phyloP scores from a whole-genome alignment of 2,329 filamentous ascomycete genomes.

The Pseudogymnoascus sp. region DNA sequence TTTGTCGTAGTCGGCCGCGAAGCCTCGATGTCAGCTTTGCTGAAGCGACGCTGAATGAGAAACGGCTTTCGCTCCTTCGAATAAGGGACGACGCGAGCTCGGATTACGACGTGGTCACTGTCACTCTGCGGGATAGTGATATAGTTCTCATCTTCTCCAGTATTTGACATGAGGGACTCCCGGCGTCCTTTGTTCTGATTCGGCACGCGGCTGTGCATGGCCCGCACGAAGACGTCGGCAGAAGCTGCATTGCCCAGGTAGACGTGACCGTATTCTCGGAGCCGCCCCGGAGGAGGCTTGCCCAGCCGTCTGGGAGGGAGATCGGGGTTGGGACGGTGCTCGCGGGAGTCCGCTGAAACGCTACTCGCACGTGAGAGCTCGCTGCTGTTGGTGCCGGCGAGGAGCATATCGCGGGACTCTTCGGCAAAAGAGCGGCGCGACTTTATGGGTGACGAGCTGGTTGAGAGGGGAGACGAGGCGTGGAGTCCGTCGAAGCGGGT shows the following conservation, averaged over 20 bases:
- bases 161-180: neutral
- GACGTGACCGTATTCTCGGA: constrained; percentile 38
- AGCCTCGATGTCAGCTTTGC: constrained; percentile 37
- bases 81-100: constrained; percentile 40
- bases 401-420: constrained; percentile 13
- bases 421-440: neutral
- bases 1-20: neutral
- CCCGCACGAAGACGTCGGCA: constrained; percentile 42
- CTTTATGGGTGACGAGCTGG: neutral
- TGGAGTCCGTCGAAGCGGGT: neutral
- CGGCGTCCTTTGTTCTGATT: constrained; percentile 17
- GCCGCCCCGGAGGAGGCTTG: constrained; percentile 29
- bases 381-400: neutral
- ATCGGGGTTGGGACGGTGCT: neutral
- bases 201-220: constrained; percentile 36
- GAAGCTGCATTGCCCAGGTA: constrained; percentile 38
- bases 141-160: neutral
- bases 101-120: constrained; percentile 32
- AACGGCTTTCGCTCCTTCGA: constrained; percentile 39
- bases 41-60: constrained; percentile 44
- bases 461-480: constrained; percentile 1
- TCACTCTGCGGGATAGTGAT: neutral
- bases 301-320: constrained; percentile 23
- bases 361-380: constrained; percentile 2
- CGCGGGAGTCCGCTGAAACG: neutral